Evolutionary conservation across 768 basidiomycete species (phyloP).

Genomic region (Leccinum variicolor): DNA sequence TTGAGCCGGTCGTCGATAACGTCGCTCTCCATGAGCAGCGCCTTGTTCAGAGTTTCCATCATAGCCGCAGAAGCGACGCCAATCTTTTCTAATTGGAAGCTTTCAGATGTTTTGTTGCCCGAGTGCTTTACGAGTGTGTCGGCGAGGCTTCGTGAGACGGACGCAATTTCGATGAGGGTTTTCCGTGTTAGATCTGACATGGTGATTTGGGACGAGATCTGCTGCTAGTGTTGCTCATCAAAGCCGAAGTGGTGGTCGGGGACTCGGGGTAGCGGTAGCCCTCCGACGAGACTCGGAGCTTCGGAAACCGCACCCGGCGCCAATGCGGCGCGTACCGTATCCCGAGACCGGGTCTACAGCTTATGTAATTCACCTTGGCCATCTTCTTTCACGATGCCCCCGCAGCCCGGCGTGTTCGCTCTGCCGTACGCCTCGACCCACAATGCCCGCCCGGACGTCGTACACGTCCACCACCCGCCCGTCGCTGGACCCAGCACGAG

Average conservation of each 20-base stretch:
- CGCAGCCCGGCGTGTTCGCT: conserved; percentile 67
- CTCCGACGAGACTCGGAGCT: too few relatives aligned
- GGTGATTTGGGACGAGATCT: neutral
- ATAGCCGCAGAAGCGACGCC: conserved; percentile 1
- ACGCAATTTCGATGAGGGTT: conserved; percentile 2
- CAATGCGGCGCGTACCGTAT: too few relatives aligned
- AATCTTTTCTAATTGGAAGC: conserved; percentile 1
- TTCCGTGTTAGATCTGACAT: too few relatives aligned
- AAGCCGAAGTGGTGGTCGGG: too few relatives aligned
- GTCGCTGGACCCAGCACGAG: conserved; percentile 44
- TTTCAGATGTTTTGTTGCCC: conserved; percentile 1
- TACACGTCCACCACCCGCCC: conserved; percentile 38
- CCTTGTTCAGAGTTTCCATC: conserved; percentile 5
- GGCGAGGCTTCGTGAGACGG: neutral
- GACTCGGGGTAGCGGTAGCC: too few relatives aligned
- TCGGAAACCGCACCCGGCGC: too few relatives aligned
- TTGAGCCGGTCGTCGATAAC: conserved; percentile 4
- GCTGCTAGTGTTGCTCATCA: too few relatives aligned
- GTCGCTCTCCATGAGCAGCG: neutral
- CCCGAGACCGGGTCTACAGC: too few relatives aligned
- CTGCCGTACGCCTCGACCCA: conserved; percentile 52
- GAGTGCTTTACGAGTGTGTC: neutral
- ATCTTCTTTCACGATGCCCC: conserved; percentile 48
- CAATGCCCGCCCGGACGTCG: conserved; percentile 37
- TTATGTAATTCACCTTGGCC: neutral